Percentiles rank a stretch among this genome's conserved stretches.
phyloP scores from a whole-genome alignment of 129 eudicot genomes.

The Ambrosia trifida region DNA sequence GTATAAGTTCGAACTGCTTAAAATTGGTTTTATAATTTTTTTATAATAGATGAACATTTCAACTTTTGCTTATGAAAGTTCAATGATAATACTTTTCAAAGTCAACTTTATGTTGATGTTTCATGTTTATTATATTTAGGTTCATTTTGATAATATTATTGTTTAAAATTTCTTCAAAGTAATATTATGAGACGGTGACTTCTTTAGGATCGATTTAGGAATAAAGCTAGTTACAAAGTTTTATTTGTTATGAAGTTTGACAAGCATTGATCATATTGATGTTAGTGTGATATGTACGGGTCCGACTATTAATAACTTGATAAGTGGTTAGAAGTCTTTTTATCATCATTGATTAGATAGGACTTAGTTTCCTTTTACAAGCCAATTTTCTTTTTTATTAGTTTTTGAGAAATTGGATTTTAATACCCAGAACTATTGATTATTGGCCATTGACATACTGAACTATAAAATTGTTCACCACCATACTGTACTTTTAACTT shows the following conservation, averaged over 20 bases:
- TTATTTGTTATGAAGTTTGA: slow-evolving; percentile 4
- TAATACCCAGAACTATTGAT: too few species aligned
- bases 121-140: not conserved
- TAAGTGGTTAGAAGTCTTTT: not conserved
- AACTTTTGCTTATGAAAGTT: slow-evolving; percentile 16
- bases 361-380: not conserved
- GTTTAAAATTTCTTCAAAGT: slow-evolving; percentile 3
- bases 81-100: slow-evolving; percentile 4
- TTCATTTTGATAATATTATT: not conserved
- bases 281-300: not conserved
- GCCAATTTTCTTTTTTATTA: too few species aligned
- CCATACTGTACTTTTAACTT: too few species aligned
- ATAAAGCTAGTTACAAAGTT: not conserved
- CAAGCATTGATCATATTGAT: not conserved
- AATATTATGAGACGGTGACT: not conserved
- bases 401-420: too few species aligned
- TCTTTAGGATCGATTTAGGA: too few species aligned
- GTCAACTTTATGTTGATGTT: slow-evolving; percentile 4
- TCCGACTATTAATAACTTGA: not conserved
- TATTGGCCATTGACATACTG: too few species aligned
- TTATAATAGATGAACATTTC: not conserved
- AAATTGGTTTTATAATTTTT: too few species aligned
- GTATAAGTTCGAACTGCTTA: too few species aligned
- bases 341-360: not conserved
- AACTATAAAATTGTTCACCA: too few species aligned